Conservation (phyloP, 768 basidiomycete genomes). For the Rhodotorula toruloides region DNA sequence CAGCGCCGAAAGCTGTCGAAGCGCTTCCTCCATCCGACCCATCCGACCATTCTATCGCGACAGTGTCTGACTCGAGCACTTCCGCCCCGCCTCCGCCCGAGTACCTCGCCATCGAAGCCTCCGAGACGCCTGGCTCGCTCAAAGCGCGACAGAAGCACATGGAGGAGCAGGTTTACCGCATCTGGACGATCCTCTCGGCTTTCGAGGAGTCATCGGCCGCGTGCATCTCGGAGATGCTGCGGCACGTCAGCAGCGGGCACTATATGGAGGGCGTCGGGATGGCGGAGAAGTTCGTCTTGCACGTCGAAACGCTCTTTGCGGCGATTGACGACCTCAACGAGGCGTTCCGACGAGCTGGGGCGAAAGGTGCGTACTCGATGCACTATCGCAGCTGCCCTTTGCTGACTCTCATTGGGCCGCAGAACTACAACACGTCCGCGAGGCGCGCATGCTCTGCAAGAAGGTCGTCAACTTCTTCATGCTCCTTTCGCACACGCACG, state of each 20-base stretch:
- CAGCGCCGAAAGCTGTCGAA: conserved; percentile 39
- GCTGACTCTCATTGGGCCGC: background rate
- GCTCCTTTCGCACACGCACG: conserved; percentile 87
- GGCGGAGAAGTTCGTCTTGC: conserved; percentile 97
- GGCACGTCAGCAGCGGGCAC: conserved; percentile 92
- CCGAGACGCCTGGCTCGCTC: conserved; percentile 69
- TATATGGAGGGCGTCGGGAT: conserved; percentile 95
- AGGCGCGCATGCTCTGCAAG: conserved; percentile 96
- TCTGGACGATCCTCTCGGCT: conserved; percentile 96
- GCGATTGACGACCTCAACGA: conserved; percentile 94
- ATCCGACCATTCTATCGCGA: background rate
- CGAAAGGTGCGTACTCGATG: conserved; percentile 64
- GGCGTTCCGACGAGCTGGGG: conserved; percentile 68
- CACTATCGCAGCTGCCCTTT: background rate
- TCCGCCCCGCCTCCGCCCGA: conserved; percentile 39
- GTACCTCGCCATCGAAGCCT: conserved; percentile 70
- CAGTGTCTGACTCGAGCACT: background rate
- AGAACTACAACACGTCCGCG: conserved; percentile 88
- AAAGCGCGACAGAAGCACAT: conserved; percentile 86
- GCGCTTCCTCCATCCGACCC: conserved; percentile 15
- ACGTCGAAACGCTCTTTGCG: conserved; percentile 95
- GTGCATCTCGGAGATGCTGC: conserved; percentile 97
- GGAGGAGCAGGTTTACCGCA: conserved; percentile 96
- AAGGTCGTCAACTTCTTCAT: conserved; percentile 99
- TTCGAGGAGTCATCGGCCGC: conserved; percentile 99